These are phyloP conservation scores for Claviceps purpurea DNA, from an alignment of 2,329 filamentous ascomycete species.

Conservation along the genomic window DNA sequence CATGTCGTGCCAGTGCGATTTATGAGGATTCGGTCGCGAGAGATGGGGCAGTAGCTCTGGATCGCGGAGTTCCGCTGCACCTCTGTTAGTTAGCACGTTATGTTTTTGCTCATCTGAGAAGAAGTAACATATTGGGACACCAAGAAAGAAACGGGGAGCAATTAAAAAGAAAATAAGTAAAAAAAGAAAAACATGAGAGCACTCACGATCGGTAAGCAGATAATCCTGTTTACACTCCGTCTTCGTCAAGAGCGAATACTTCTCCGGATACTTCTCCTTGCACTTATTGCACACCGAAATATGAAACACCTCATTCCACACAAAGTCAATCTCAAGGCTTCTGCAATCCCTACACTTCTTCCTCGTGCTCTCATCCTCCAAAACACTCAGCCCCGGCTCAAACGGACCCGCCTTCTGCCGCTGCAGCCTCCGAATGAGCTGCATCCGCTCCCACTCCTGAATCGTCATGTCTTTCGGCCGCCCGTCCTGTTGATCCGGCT, in stretches of 20 bases:
- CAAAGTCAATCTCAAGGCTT: slow-evolving; percentile 80
- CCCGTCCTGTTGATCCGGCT: slow-evolving; percentile 27
- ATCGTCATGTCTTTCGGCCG: slow-evolving; percentile 81
- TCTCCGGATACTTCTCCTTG: slow-evolving; percentile 82
- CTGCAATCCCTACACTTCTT: slow-evolving; percentile 76
- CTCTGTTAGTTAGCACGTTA: neutral
- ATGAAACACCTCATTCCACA: slow-evolving; percentile 78
- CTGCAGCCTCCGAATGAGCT: slow-evolving; percentile 58
- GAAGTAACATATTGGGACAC: too few relatives aligned
- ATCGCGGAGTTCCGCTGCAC: slow-evolving; percentile 74
- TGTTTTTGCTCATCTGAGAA: neutral
- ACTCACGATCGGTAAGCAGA: slow-evolving; percentile 76
- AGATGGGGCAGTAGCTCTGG: slow-evolving; percentile 76
- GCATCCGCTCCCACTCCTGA: slow-evolving; percentile 80
- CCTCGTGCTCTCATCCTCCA: slow-evolving; percentile 48
- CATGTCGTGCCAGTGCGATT: slow-evolving; percentile 96
- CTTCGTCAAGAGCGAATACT: slow-evolving; percentile 91
- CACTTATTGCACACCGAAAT: slow-evolving; percentile 66
- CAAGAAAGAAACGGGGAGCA: neutral
- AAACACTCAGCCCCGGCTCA: slow-evolving; percentile 73
- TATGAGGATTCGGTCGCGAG: slow-evolving; percentile 85
- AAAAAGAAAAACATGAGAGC: neutral
- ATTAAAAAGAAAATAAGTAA: neutral
- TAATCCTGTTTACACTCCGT: slow-evolving; percentile 95
- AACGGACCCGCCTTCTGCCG: slow-evolving; percentile 68